Evolutionary conservation across 441 rosid species (phyloP), one percentile per base, ranked within the genome.

Genomic region (Erysimum cheiri): DNA sequence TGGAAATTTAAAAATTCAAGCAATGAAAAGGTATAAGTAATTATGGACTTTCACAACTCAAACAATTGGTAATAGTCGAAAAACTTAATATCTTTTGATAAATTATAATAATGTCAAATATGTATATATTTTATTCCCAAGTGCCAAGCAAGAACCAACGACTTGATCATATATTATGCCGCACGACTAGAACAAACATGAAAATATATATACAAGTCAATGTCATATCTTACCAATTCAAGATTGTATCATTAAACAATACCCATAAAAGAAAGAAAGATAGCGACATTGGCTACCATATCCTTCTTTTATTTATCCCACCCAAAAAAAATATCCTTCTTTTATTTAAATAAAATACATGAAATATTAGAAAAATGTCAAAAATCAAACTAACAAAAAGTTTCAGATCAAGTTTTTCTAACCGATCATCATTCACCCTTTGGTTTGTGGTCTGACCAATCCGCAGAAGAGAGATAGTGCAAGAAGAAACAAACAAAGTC

Each of bases 201-300:
- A 32, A 32, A 11, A 61, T 13, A 48, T 36, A 24, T 53, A 55
- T 33, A 55, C 12, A 28, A 53, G 8, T 43, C 63, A 43, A 71
- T 43, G 8, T 48, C 61, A 44, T 15, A 74, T 68, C 52, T 60
- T 74, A 74, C 64, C 59, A 68, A 37, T 68, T 68, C 69, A 44
- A 53, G 9, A 67, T 46, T 69, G 5, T 44, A 19, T 46, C 37
- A 44, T 37, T 68, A 67, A 29, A 68, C 41, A 67, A 67, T 8
- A 13, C 29, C 17, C 37, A 49, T 22, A 8, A 52, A 59, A 24
- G 8, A 64, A 64, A 47, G 3, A 33, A 9, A 17, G 54, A 73
- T 8, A 67, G 50, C 40, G 56, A 59, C 72, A 66, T 24, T 50
- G 61, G 32, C 55, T 66, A 73, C 77, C 77, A 22, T 50, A 65